phyloP scores from a whole-genome alignment of 2,329 filamentous ascomycete genomes.

The Phialophora chinensis region DNA sequence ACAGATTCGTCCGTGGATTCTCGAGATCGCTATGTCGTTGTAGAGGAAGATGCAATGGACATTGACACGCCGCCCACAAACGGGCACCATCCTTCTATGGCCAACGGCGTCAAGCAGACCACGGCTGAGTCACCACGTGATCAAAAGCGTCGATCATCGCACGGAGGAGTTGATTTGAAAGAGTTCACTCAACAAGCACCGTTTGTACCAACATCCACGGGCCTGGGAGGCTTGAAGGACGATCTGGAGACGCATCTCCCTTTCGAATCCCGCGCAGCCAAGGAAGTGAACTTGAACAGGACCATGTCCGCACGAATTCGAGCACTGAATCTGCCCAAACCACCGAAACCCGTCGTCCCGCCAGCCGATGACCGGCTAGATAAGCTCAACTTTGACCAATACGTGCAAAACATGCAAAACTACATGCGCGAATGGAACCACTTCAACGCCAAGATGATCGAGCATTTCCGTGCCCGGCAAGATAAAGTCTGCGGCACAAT shows the following conservation, averaged over 20 bases:
- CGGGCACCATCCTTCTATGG: slow-evolving; percentile 4
- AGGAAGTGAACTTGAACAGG: slow-evolving; percentile 47
- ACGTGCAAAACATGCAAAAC: slow-evolving; percentile 58
- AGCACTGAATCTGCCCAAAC: slow-evolving; percentile 55
- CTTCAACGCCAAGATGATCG: slow-evolving; percentile 62
- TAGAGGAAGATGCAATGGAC: slow-evolving; percentile 53
- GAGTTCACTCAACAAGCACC: slow-evolving; percentile 59
- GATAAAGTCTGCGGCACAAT: slow-evolving; percentile 54
- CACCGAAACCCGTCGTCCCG: slow-evolving; percentile 58
- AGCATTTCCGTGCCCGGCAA: slow-evolving; percentile 61
- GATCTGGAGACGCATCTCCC: slow-evolving; percentile 62
- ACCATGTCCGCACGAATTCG: slow-evolving; percentile 43
- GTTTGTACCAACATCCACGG: slow-evolving; percentile 54
- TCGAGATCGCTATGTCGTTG: slow-evolving; percentile 30
- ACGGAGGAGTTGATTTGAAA: slow-evolving; percentile 53
- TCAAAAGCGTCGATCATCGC: slow-evolving; percentile 23
- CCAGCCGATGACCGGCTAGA: slow-evolving; percentile 47
- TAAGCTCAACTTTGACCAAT: slow-evolving; percentile 56
- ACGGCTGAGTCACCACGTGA: slow-evolving; percentile 4
- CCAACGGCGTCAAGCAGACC: slow-evolving; percentile 18
- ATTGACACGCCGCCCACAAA: slow-evolving; percentile 48
- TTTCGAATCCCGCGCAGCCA: slow-evolving; percentile 61
- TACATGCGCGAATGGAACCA: slow-evolving; percentile 64
- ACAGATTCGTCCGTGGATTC: slow-evolving; percentile 19
- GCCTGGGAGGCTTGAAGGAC: slow-evolving; percentile 58